Percentiles rank a stretch among this genome's conserved stretches.
These are phyloP conservation scores for Phialemonium atrogriseum DNA, from an alignment of 2,329 filamentous ascomycete genomes.

Conservation along the genomic window DNA sequence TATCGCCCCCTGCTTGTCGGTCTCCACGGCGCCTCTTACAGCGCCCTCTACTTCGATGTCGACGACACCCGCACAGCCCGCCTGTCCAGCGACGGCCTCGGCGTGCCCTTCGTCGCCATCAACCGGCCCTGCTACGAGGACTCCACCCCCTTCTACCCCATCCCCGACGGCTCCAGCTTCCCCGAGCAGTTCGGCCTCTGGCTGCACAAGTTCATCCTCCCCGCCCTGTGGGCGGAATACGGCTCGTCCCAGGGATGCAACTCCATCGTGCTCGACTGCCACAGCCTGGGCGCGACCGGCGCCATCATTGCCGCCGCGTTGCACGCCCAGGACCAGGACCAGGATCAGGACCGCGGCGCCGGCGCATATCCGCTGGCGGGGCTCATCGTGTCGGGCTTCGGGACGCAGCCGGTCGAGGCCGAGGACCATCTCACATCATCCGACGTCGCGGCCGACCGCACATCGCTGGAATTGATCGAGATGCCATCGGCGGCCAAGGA, in stretches of 20 bases:
- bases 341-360: no score
- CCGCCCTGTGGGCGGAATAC: conserved; percentile 12
- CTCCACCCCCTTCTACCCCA: conserved; percentile 7
- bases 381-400: conserved; percentile 14
- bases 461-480: conserved; percentile 3
- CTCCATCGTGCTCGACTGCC: conserved; percentile 12
- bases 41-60: conserved; percentile 12
- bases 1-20: conserved; percentile 12
- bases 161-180: conserved; percentile 6
- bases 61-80: conserved; percentile 8
- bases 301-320: conserved; percentile 11
- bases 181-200: conserved; percentile 5
- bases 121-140: conserved; percentile 13
- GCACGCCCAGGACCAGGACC: conserved; percentile 3
- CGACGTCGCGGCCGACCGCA: no score
- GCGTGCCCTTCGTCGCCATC: conserved; percentile 14
- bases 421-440: no score
- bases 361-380: conserved; percentile 12
- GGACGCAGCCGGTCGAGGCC: conserved; percentile 4
- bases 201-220: conserved; percentile 10
- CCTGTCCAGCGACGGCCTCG: conserved; percentile 7
- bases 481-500: conserved; percentile 8
- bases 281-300: conserved; percentile 12
- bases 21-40: conserved; percentile 14
- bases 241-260: conserved; percentile 9